Percentiles rank a stretch among this genome's conserved stretches.
These are phyloP conservation scores for Agaricus subrufescens DNA, from an alignment of 768 basidiomycete species.

Conservation along the genomic window DNA sequence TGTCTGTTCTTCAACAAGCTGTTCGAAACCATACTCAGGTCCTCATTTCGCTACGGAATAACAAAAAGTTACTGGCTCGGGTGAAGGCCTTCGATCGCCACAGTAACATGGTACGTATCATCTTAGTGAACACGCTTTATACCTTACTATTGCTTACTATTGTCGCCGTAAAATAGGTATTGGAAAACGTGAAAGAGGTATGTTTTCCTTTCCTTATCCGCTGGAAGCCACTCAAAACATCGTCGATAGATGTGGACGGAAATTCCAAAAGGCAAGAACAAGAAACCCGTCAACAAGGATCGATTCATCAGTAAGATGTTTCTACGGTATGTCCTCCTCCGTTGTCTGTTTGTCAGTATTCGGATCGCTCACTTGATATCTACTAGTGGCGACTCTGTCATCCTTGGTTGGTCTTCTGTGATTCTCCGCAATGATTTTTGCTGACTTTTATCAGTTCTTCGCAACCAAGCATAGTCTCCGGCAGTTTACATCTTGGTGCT, in stretches of 20 bases:
- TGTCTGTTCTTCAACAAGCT: constrained; percentile 94
- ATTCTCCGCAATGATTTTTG: constrained; percentile 18
- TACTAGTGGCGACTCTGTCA: constrained; percentile 91
- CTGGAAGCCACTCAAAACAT: neutral
- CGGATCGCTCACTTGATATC: constrained; percentile 5
- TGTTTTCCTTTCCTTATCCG: constrained; percentile 13
- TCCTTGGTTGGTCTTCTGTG: constrained; percentile 68
- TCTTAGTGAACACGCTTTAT: neutral
- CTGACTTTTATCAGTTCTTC: constrained; percentile 54
- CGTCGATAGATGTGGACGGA: constrained; percentile 96
- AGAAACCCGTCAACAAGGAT: constrained; percentile 99
- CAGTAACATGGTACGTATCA: constrained; percentile 84
- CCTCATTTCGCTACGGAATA: constrained; percentile 94
- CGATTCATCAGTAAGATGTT: constrained; percentile 99
- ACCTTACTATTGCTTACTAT: constrained; percentile 8
- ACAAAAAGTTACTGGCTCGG: constrained; percentile 93
- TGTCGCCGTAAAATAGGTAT: constrained; percentile 47
- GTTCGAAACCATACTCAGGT: constrained; percentile 98
- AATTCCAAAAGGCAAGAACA: constrained; percentile 94
- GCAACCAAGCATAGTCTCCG: constrained; percentile 56
- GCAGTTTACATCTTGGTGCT: neutral
- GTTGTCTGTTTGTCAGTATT: constrained; percentile 17
- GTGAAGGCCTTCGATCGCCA: constrained; percentile 99
- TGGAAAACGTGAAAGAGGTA: constrained; percentile 98
- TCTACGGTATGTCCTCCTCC: constrained; percentile 49